phyloP scores from a whole-genome alignment of 2,329 filamentous ascomycete species.

The Colletotrichum costaricense region DNA sequence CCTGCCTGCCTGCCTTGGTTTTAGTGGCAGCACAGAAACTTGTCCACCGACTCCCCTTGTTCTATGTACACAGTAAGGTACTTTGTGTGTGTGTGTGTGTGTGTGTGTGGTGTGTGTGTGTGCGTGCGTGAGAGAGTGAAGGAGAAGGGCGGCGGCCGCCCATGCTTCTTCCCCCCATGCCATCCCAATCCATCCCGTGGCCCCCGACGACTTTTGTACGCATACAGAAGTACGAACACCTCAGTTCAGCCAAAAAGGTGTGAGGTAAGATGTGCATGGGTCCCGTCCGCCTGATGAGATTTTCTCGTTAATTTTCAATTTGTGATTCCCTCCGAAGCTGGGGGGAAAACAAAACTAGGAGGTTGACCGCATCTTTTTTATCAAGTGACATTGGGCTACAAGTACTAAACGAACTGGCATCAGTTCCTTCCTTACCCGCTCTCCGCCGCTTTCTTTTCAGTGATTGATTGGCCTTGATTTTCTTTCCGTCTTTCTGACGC shows the following conservation, averaged over 20 bases:
- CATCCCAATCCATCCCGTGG: not conserved
- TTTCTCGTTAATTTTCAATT: not conserved
- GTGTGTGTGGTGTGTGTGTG: not conserved
- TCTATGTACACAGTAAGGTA: not conserved
- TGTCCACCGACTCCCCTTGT: not conserved
- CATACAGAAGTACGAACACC: not conserved
- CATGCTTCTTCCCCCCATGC: not conserved
- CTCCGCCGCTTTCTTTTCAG: not conserved
- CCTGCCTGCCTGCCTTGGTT: not conserved
- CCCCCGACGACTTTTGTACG: not conserved
- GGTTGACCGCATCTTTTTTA: not conserved
- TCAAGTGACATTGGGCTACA: not conserved
- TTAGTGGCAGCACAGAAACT: not conserved
- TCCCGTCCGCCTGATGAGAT: too few species aligned
- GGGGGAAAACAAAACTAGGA: not conserved
- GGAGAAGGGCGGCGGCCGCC: constrained; percentile 4
- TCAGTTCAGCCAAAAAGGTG: not conserved
- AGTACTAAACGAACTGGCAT: not conserved
- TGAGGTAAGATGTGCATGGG: not conserved
- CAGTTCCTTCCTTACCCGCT: not conserved
- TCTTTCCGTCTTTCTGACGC: not conserved
- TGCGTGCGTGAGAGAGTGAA: too few species aligned
- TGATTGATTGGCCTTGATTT: not conserved
- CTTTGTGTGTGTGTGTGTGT: not conserved
- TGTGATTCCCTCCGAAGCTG: not conserved